Percentiles rank a stretch among this genome's conserved stretches.
phyloP scores from a whole-genome alignment of 2,329 filamentous ascomycete species.

The Phaeoacremonium minimum region DNA sequence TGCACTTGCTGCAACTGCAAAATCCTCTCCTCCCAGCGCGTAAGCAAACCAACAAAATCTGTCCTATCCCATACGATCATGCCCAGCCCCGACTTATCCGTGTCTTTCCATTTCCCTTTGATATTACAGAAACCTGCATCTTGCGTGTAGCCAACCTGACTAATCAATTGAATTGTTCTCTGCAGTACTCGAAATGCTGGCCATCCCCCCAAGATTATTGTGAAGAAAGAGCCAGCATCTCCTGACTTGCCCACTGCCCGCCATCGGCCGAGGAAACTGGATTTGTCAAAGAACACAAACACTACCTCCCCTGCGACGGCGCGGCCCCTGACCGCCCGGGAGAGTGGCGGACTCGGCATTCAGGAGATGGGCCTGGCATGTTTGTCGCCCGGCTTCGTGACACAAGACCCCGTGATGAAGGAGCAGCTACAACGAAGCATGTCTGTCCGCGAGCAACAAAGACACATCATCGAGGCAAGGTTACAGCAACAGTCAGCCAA shows the following conservation, averaged over 20 bases:
- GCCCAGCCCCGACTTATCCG: constrained; percentile 1
- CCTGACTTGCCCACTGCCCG: constrained; percentile 72
- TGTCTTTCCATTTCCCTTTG: constrained; percentile 1
- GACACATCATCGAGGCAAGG: constrained; percentile 89
- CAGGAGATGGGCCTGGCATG: constrained; percentile 93
- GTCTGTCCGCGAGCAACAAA: constrained; percentile 88
- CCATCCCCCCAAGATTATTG: constrained; percentile 72
- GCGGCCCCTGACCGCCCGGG: constrained; percentile 74
- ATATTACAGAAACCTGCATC: not conserved
- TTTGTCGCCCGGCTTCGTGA: constrained; percentile 91
- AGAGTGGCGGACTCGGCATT: constrained; percentile 66
- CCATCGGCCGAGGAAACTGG: constrained; percentile 72
- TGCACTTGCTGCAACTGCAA: constrained; percentile 31
- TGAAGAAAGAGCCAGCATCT: constrained; percentile 94
- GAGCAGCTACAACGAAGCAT: constrained; percentile 93
- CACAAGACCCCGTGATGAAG: constrained; percentile 93
- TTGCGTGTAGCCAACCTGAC: not conserved
- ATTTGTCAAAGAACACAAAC: constrained; percentile 63
- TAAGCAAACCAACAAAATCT: no score
- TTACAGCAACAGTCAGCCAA: constrained; percentile 83
- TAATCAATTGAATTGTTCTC: not conserved
- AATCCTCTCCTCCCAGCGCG: constrained; percentile 56
- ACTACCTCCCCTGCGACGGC: constrained; percentile 54
- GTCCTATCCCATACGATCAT: constrained; percentile 13
- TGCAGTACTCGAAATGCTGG: constrained; percentile 47